These are phyloP conservation scores for Microbotryomycetes sp. DNA, from an alignment of 1,284 basidiomycete species.

Conservation along the genomic window DNA sequence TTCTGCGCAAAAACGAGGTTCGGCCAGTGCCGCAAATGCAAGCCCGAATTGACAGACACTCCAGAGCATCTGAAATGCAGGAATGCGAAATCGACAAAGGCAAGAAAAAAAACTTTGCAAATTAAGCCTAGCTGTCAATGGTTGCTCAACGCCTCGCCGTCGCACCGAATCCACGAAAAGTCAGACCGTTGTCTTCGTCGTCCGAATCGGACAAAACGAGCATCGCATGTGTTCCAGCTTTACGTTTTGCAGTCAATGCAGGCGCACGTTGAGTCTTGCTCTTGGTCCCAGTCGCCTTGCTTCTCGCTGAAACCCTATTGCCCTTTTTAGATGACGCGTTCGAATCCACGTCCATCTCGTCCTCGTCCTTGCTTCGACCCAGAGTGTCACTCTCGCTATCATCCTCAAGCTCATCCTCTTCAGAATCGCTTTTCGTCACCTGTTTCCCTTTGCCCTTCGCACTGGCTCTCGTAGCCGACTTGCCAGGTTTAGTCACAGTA, in stretches of 20 bases:
- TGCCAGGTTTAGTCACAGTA: no score
- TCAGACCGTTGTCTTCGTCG: conserved; percentile 21
- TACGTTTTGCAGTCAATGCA: neutral
- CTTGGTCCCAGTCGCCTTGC: neutral
- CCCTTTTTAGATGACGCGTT: neutral
- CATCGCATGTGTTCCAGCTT: conserved; percentile 3
- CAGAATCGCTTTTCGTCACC: conserved; percentile 2
- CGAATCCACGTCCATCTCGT: conserved; percentile 8
- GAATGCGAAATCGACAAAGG: no score
- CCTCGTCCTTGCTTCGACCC: neutral
- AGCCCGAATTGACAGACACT: no score
- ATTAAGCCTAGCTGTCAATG: no score
- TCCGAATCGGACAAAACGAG: conserved; percentile 3
- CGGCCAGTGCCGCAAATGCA: no score
- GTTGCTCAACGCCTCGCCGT: neutral
- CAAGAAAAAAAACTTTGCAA: no score
- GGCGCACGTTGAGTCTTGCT: neutral
- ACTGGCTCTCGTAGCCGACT: neutral
- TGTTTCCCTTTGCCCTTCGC: conserved; percentile 19
- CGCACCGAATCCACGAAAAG: conserved; percentile 5
- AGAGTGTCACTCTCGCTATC: neutral
- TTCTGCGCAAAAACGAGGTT: no score
- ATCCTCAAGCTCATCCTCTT: neutral
- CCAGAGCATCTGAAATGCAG: no score
- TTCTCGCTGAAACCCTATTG: conserved; percentile 5